Evolutionary conservation across 805 yeast species (phyloP).

Genomic region (Kazachstania bromeliacearum): DNA sequence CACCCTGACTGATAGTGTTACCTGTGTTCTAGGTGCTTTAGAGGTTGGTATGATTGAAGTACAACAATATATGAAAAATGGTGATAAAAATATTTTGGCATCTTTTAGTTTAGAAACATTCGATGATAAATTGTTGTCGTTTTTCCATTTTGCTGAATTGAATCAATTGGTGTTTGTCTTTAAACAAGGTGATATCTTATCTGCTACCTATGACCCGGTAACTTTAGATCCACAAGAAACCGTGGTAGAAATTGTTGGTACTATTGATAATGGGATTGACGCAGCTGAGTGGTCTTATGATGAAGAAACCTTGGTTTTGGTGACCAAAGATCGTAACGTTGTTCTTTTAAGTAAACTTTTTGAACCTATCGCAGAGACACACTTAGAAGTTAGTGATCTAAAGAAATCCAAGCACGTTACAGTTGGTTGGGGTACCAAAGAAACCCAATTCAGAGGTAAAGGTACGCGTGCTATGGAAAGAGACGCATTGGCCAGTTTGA

Average conservation of each 20-base stretch:
- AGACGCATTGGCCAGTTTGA: slow-evolving; percentile 39
- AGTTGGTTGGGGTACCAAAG: slow-evolving; percentile 97
- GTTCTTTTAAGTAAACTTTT: slow-evolving; percentile 63
- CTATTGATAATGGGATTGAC: slow-evolving; percentile 63
- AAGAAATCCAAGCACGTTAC: slow-evolving; percentile 71
- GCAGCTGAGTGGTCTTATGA: slow-evolving; percentile 86
- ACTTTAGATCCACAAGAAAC: slow-evolving; percentile 42
- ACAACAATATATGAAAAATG: slow-evolving; percentile 64
- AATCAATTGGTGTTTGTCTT: slow-evolving; percentile 58
- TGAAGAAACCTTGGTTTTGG: slow-evolving; percentile 71
- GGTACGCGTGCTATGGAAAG: slow-evolving; percentile 79
- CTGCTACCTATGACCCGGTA: slow-evolving; percentile 49
- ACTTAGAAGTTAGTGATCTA: slow-evolving; percentile 53
- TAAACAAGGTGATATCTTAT: slow-evolving; percentile 63
- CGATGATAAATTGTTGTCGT: slow-evolving; percentile 40
- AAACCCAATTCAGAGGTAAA: slow-evolving; percentile 91
- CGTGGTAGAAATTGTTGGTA: slow-evolving; percentile 65
- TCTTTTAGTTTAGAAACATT: slow-evolving; percentile 42
- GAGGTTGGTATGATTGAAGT: slow-evolving; percentile 57
- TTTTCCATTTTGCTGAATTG: slow-evolving; percentile 63
- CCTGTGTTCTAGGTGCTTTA: slow-evolving; percentile 49
- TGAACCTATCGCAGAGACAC: slow-evolving; percentile 67
- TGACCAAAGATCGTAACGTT: slow-evolving; percentile 52
- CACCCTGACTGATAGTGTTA: slow-evolving; percentile 61
- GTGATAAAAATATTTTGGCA: slow-evolving; percentile 48